phyloP scores from a whole-genome alignment of 371 early-diverging fungal genomes.

The Haplosporangium sp. region DNA sequence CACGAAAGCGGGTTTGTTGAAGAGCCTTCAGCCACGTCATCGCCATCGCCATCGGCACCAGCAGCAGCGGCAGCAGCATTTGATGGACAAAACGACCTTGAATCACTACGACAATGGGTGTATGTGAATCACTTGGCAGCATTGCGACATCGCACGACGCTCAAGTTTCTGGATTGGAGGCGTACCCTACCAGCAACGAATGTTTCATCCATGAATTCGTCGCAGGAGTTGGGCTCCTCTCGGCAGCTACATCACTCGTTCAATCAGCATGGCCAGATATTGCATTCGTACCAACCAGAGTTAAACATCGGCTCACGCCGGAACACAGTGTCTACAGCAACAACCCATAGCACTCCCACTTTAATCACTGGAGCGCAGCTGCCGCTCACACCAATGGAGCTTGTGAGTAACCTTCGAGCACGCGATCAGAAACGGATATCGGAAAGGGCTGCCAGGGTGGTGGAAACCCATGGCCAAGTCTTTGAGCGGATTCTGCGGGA shows the following conservation, averaged over 20 bases:
- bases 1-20: background rate
- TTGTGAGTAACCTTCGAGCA: slow-evolving; percentile 8
- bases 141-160: slow-evolving; percentile 33
- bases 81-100: slow-evolving; percentile 10
- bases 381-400: slow-evolving; percentile 8
- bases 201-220: slow-evolving; percentile 21
- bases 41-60: background rate
- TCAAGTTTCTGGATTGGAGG: slow-evolving; percentile 40
- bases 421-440: slow-evolving; percentile 23
- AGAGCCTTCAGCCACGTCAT: background rate
- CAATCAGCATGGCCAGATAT: background rate
- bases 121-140: slow-evolving; percentile 25
- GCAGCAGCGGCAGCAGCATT: background rate
- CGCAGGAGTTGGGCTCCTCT: slow-evolving; percentile 17
- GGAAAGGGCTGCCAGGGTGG: slow-evolving; percentile 5
- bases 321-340: background rate
- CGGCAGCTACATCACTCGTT: slow-evolving; percentile 2
- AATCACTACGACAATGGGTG: slow-evolving; percentile 22
- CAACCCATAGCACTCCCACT: background rate
- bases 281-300: background rate
- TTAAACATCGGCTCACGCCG: background rate
- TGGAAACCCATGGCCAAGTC: slow-evolving; percentile 26
- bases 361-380: background rate
- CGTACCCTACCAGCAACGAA: slow-evolving; percentile 2
- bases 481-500: slow-evolving; percentile 36